Conservation (phyloP, 495 filamentous ascomycete genomes). For the Penicillium malachiteum region DNA sequence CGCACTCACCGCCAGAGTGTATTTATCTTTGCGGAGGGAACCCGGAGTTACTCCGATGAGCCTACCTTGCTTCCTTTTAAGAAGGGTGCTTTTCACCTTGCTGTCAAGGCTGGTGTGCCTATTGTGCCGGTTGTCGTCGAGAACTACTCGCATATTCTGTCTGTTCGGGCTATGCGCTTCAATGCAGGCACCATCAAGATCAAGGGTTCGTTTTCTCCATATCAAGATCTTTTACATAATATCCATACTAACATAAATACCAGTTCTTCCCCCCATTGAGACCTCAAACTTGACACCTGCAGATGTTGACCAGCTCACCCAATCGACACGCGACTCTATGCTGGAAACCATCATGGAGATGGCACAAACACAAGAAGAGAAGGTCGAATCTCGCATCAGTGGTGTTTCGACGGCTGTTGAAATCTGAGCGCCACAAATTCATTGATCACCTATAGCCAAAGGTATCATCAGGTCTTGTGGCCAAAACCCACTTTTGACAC, state of each 20-base stretch:
- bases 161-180: slow-evolving; percentile 67
- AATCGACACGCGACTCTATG: slow-evolving; percentile 74
- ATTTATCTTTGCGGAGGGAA: slow-evolving; percentile 94
- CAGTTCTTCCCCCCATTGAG: slow-evolving; percentile 80
- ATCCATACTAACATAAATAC: background rate
- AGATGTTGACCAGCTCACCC: slow-evolving; percentile 80
- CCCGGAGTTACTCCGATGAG: slow-evolving; percentile 79
- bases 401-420: slow-evolving; percentile 41
- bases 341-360: slow-evolving; percentile 67
- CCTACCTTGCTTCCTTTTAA: slow-evolving; percentile 88
- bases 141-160: slow-evolving; percentile 85
- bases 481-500: background rate
- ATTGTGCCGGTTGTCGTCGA: slow-evolving; percentile 82
- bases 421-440: slow-evolving; percentile 25
- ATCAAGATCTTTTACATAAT: background rate
- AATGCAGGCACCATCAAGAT: slow-evolving; percentile 72
- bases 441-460: background rate
- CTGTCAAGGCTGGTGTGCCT: slow-evolving; percentile 88
- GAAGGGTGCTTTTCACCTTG: slow-evolving; percentile 96
- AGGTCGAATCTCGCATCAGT: slow-evolving; percentile 23
- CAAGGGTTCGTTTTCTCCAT: slow-evolving; percentile 58
- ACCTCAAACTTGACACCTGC: slow-evolving; percentile 73
- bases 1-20: slow-evolving; percentile 74
- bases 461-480: background rate
- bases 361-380: slow-evolving; percentile 36